A percentile compares a stretch with the other conserved stretches of the same genome.
These are phyloP conservation scores for Rhodamnia argentea DNA, from an alignment of 345 rosid species.

Conservation along the genomic window DNA sequence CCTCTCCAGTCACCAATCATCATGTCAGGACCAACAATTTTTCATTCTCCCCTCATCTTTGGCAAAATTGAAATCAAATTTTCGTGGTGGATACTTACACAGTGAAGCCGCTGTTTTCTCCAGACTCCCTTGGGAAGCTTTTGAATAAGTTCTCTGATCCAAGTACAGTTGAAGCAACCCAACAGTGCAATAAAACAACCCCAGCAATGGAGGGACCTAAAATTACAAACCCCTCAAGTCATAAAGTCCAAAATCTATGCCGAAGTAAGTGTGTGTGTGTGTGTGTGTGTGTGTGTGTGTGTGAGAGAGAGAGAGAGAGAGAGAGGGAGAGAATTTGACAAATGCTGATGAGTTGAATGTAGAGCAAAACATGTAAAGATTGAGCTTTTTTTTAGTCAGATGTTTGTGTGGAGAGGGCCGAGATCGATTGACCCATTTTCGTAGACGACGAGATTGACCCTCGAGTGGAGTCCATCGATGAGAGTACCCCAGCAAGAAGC, in stretches of 20 bases:
- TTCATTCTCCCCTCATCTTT: not conserved
- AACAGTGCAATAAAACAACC: conserved; percentile 53
- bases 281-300: too few relatives aligned
- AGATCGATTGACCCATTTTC: conserved; percentile 55
- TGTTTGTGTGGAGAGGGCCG: conserved; percentile 66
- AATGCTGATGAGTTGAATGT: not conserved
- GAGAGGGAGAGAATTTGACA: not conserved
- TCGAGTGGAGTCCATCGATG: conserved; percentile 72
- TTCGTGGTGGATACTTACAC: conserved; percentile 27
- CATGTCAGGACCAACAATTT: not conserved
- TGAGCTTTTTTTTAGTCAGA: conserved; percentile 31
- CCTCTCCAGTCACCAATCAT: not conserved
- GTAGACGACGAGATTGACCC: conserved; percentile 71
- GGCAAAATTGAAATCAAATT: not conserved
- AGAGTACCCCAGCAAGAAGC: conserved; percentile 64
- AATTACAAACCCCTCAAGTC: not conserved
- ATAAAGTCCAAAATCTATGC: not conserved
- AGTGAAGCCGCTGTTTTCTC: conserved; percentile 28
- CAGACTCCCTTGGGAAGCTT: conserved; percentile 29
- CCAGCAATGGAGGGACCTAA: conserved; percentile 77
- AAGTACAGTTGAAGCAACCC: conserved; percentile 58
- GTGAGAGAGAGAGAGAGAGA: not conserved
- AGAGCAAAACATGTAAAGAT: not conserved
- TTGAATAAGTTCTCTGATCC: conserved; percentile 33
- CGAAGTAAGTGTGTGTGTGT: too few relatives aligned